A percentile compares a stretch with the other conserved stretches of the same genome.
These are phyloP conservation scores for Monilinia aucupariae DNA, from an alignment of 2,329 filamentous ascomycete genomes.

Conservation along the genomic window DNA sequence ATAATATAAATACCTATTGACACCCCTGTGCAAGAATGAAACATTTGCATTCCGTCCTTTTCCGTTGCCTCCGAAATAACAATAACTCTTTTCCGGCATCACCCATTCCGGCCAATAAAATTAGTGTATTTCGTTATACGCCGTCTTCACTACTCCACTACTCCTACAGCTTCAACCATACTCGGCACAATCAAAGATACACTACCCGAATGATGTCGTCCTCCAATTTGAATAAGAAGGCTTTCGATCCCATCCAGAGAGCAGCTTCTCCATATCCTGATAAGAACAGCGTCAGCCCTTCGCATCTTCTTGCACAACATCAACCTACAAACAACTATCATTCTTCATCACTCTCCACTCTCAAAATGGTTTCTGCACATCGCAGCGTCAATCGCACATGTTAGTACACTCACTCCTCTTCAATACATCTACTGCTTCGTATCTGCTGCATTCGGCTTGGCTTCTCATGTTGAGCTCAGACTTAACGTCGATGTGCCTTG, in stretches of 20 bases:
- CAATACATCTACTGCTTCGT: neutral
- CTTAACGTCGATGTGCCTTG: neutral
- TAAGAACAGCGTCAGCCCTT: conserved; percentile 29
- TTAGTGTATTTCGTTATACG: conserved; percentile 12
- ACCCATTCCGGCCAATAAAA: conserved; percentile 18
- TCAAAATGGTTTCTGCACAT: conserved; percentile 22
- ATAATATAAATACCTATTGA: neutral
- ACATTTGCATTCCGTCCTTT: conserved; percentile 13
- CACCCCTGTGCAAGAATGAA: neutral
- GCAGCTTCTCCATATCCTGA: conserved; percentile 32
- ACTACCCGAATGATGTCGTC: conserved; percentile 11
- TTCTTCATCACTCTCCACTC: conserved; percentile 31
- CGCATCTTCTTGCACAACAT: conserved; percentile 24
- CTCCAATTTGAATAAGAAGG: conserved; percentile 15
- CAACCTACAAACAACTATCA: conserved; percentile 27
- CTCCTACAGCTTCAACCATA: conserved; percentile 6
- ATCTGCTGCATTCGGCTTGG: neutral
- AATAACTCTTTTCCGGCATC: conserved; percentile 13
- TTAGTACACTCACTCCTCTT: conserved; percentile 42
- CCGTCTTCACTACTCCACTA: conserved; percentile 16
- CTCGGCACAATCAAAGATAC: conserved; percentile 14
- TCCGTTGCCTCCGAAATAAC: conserved; percentile 11
- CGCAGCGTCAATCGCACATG: conserved; percentile 49
- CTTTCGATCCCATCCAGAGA: conserved; percentile 28
- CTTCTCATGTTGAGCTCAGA: neutral